Base-by-base conservation (phyloP, 805 yeast genomes). In the Metschnikowia continentalis region DNA sequence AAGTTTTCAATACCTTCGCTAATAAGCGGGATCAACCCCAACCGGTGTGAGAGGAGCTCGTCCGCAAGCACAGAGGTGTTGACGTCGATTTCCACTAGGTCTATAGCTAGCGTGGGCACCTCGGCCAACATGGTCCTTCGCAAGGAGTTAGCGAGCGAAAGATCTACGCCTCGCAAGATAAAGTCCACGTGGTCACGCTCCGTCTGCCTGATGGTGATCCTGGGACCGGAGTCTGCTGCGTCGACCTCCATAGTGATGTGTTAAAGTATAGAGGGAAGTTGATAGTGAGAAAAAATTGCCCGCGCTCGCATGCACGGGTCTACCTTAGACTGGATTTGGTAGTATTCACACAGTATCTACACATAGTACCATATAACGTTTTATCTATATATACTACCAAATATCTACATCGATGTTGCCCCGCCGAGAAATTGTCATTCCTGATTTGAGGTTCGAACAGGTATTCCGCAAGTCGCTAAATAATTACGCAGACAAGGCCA, bases 1-100 rank as follows among this genome's bases (percentile, higher is more conserved):
- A 92, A 74, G 54, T 84, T 80, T 46, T 90, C 96, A 42, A 91
- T 90, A 54, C 88, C 92, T 39, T 83, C 82, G 60, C 95, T 83
- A 57, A 85, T 86, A 43, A 94, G 75, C 1, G 99, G 99, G 53
- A 94, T 83, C 49, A 94, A 76, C 39, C 99, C 99, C 55, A 94
- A 72, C 65, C 99, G 78, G 70, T 94, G 99, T 32, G 97, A 84
- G 52, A 94, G 81, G 65, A 94, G 94, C 70, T 94, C 99, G 69
- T 94, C 99, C 2, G 99, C 98, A 54, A 94, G 74, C 19, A 94
- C 99, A 11, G 96, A 84, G 1, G 98, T 90, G 72, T 94, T 94
- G 45, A 81, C 83, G 63, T 90, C 96, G 56, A 94, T 87, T 66
- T 94, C 98, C 43, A 94, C 99, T 55, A 92, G 80, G 64, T 94